These are phyloP conservation scores for Ananas comosus DNA, from an alignment of 176 grass and related monocot genomes.

Conservation along the genomic window DNA sequence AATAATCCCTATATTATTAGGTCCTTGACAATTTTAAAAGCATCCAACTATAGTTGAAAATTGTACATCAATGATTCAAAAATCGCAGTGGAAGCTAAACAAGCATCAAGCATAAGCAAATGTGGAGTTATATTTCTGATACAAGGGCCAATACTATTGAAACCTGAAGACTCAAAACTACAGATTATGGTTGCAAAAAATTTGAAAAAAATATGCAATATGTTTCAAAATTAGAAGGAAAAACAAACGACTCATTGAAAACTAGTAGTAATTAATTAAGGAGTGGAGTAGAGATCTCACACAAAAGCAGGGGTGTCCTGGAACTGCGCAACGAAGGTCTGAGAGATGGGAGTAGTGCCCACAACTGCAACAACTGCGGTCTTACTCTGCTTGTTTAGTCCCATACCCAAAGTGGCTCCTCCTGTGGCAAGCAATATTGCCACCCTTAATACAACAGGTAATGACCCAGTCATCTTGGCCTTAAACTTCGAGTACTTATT, in stretches of 20 bases:
- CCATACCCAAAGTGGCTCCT: slow-evolving; percentile 54
- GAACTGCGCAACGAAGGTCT: slow-evolving; percentile 61
- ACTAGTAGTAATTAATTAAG: background rate
- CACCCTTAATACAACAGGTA: slow-evolving; percentile 33
- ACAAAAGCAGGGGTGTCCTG: slow-evolving; percentile 61
- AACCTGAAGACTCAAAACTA: too few species aligned
- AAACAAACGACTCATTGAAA: background rate
- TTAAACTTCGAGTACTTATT: slow-evolving; percentile 8
- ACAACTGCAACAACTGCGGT: slow-evolving; percentile 47
- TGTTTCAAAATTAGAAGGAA: background rate
- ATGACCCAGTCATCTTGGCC: slow-evolving; percentile 21
- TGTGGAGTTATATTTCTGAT: too few species aligned
- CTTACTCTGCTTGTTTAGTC: slow-evolving; percentile 53
- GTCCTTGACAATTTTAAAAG: too few species aligned
- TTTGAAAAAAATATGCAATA: background rate
- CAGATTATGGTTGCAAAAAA: too few species aligned
- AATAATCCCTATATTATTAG: too few species aligned
- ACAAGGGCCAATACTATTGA: too few species aligned
- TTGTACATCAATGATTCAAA: too few species aligned
- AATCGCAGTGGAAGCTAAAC: too few species aligned
- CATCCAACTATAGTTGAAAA: too few species aligned
- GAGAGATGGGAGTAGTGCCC: slow-evolving; percentile 44
- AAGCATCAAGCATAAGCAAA: too few species aligned
- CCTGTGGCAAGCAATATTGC: slow-evolving; percentile 23
- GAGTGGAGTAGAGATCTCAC: slow-evolving; percentile 15